Evolutionary conservation across 2,329 filamentous ascomycete species (phyloP), one percentile per base, ranked within the genome.

Genomic region (Beauveria bassiana): DNA sequence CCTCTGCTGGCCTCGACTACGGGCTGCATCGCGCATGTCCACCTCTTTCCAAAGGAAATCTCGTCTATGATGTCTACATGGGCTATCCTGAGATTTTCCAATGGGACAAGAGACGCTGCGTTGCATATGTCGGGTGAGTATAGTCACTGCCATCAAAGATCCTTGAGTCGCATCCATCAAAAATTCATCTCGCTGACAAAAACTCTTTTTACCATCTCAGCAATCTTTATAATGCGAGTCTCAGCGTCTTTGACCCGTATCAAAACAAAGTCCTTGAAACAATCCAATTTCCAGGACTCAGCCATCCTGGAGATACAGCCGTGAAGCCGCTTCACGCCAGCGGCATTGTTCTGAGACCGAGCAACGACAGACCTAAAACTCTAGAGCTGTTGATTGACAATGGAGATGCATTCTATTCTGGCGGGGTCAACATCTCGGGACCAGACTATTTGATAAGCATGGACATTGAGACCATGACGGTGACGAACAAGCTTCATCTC

Each of bases 81-180:
- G 45, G 52, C 3, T 62, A 62, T 50, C 60, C 60, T 18, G 60
- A 62, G 24, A 62, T 57, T 14, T 62, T 61, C 8, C 50, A 57
- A 51, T 62, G 60, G 60, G 60, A 62, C n/a, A 62, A 62, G 52
- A 62, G 47, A 18, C 60, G 60, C 24, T 62, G 60, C 28, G 60
- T 62, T 31, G 60, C 60, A 38, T 62, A 62, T 43, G 60, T 62
- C 14, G 58, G 60, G 60, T 62, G 51, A 22, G 42, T 50, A 8
- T 22, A 22, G 22, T 22, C 14, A 26, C 26, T 26, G 26, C 26
- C 26, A 26, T 7, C 26, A 26, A 26, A 26, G 26, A 26, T 26
- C 4, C 26, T 26, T 26, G 5, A 5, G 26, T 26, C 26, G 5
- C 4, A 26, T 26, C 26, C 26, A 26, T 26, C 26, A 26, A 3